These are phyloP conservation scores for Bretschneidera sinensis DNA, from an alignment of 345 rosid genomes.

Conservation along the genomic window DNA sequence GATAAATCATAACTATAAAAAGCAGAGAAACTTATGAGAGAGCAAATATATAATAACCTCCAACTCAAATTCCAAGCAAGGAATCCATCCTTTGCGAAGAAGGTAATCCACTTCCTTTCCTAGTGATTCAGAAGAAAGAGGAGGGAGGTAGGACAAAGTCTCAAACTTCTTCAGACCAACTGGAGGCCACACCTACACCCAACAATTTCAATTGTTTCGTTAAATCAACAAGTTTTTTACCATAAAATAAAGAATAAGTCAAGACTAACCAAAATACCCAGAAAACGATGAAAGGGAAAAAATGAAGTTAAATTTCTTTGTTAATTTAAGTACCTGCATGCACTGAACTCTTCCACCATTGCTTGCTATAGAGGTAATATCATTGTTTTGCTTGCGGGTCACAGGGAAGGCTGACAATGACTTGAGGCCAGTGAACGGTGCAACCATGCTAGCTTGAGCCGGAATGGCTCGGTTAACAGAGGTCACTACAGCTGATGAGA, in stretches of 20 bases:
- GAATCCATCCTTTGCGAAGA: slow-evolving; percentile 36
- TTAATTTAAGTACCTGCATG: slow-evolving; percentile 27
- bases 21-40: background rate
- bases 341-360: slow-evolving; percentile 35
- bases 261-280: background rate
- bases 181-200: slow-evolving; percentile 31
- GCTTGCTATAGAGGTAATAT: slow-evolving; percentile 33
- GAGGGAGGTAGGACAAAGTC: slow-evolving; percentile 33
- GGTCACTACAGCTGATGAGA: slow-evolving; percentile 27
- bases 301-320: no score
- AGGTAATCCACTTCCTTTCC: slow-evolving; percentile 36
- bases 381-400: slow-evolving; percentile 23
- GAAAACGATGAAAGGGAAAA: background rate
- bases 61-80: slow-evolving; percentile 47
- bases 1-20: no score
- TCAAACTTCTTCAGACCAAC: slow-evolving; percentile 25
- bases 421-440: slow-evolving; percentile 39
- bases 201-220: background rate
- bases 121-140: background rate
- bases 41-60: slow-evolving; percentile 11
- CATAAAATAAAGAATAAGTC: no score
- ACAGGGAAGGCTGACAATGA: slow-evolving; percentile 27
- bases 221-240: background rate
- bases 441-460: slow-evolving; percentile 31
- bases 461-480: slow-evolving; percentile 21